A percentile compares a stretch with the other conserved stretches of the same genome.
Evolutionary conservation across 805 yeast species (phyloP).

Genomic region (Scheffersomyces spartinae): DNA sequence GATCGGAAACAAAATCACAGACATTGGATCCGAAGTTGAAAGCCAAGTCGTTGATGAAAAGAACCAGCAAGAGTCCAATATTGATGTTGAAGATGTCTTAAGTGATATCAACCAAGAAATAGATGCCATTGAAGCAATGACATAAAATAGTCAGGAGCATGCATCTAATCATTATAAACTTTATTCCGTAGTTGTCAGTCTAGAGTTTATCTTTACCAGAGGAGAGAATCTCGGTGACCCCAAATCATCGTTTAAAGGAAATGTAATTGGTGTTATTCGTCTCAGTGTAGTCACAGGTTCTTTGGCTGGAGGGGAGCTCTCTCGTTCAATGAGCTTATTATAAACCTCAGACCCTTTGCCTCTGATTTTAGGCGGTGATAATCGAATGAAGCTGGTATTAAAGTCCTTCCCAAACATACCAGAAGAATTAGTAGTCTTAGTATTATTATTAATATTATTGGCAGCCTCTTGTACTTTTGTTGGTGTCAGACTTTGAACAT

Average conservation of each 20-base stretch:
- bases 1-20: slow-evolving; percentile 5
- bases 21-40: background rate
- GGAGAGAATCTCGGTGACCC: slow-evolving; percentile 20
- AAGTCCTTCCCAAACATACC: too few species aligned
- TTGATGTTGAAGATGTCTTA: slow-evolving; percentile 8
- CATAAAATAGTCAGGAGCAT: too few species aligned
- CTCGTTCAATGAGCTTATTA: too few species aligned
- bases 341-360: too few species aligned
- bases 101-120: slow-evolving; percentile 13
- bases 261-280: slow-evolving; percentile 23
- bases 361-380: slow-evolving; percentile 6
- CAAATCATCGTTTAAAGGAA: slow-evolving; percentile 19
- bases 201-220: too few species aligned
- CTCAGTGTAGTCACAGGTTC: slow-evolving; percentile 24
- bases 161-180: slow-evolving; percentile 2
- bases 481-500: slow-evolving; percentile 1
- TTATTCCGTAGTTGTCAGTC: slow-evolving; percentile 1
- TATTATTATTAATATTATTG: too few species aligned
- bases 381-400: too few species aligned
- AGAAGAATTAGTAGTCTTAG: too few species aligned
- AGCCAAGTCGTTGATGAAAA: slow-evolving; percentile 4
- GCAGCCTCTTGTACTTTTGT: slow-evolving; percentile 6
- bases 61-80: slow-evolving; percentile 4
- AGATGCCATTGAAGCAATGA: slow-evolving; percentile 9
- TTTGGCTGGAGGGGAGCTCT: too few species aligned